A percentile compares a stretch with the other conserved stretches of the same genome.
These are phyloP conservation scores for Leptodontidium sp. DNA, from an alignment of 2,329 filamentous ascomycete genomes.

Conservation along the genomic window DNA sequence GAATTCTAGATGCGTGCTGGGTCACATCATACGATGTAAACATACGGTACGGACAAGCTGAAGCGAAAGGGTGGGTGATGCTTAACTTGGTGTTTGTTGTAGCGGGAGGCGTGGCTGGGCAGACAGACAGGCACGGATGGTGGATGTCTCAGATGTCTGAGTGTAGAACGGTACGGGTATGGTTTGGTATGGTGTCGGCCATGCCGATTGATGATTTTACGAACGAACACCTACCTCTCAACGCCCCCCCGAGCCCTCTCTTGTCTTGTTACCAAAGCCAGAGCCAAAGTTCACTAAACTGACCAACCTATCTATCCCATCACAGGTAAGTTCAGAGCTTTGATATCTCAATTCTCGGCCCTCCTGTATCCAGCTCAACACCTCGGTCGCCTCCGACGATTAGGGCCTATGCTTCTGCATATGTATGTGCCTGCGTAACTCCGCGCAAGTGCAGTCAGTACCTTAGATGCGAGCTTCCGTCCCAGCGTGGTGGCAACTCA, in stretches of 20 bases:
- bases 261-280: background rate
- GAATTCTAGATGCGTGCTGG: background rate
- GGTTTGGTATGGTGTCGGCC: background rate
- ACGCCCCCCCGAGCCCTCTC: background rate
- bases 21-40: too few species aligned
- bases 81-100: background rate
- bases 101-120: background rate
- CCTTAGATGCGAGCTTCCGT: background rate
- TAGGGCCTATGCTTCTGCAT: background rate
- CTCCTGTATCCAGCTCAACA: background rate
- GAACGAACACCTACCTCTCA: background rate
- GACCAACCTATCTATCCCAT: too few species aligned
- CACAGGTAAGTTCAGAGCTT: background rate
- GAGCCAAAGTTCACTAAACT: too few species aligned
- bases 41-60: background rate
- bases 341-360: background rate
- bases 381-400: background rate
- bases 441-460: too few species aligned
- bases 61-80: background rate
- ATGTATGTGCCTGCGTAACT: background rate
- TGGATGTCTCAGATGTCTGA: background rate
- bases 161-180: background rate
- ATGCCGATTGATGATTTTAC: slow-evolving; percentile 1
- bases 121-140: background rate
- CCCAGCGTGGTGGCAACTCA: slow-evolving; percentile 4